Evolutionary conservation across 2,329 filamentous ascomycete species (phyloP).

Genomic region (Sphaerostilbella broomeana): DNA sequence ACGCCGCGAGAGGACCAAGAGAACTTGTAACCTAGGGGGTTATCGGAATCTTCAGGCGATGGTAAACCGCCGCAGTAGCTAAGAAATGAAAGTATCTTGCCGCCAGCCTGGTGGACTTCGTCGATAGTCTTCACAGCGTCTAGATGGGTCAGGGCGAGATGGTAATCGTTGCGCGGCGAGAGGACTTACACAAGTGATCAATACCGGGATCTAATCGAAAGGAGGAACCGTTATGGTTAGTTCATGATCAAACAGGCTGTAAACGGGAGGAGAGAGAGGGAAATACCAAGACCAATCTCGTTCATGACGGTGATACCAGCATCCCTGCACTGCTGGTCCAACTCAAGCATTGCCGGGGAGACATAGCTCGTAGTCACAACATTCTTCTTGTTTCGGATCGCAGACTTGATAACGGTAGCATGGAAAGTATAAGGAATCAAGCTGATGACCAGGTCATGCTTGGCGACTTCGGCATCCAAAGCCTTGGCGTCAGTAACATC

Average conservation of each 20-base stretch:
- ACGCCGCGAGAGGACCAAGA: conserved; percentile 76
- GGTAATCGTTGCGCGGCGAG: not conserved
- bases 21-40: conserved; percentile 88
- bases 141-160: not conserved
- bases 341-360: conserved; percentile 84
- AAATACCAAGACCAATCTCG: conserved; percentile 61
- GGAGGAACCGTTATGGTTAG: not conserved
- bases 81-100: conserved; percentile 76
- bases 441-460: conserved; percentile 72
- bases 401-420: conserved; percentile 82
- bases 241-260: conserved; percentile 47
- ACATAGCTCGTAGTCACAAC: conserved; percentile 95
- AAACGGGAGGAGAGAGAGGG: conserved; percentile 68
- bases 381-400: conserved; percentile 89
- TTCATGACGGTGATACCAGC: conserved; percentile 97
- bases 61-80: conserved; percentile 78
- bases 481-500: conserved; percentile 72
- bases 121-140: conserved; percentile 77
- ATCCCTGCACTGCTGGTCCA: conserved; percentile 70
- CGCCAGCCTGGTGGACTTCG: conserved; percentile 78
- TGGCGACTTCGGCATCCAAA: conserved; percentile 71
- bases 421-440: conserved; percentile 92
- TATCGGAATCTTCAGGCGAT: conserved; percentile 64
- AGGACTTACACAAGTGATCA: conserved; percentile 48
- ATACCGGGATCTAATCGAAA: conserved; percentile 55